Evolutionary conservation across 2,329 filamentous ascomycete species (phyloP), one percentile per base, ranked within the genome.

Genomic region (Beauveria caledonica): DNA sequence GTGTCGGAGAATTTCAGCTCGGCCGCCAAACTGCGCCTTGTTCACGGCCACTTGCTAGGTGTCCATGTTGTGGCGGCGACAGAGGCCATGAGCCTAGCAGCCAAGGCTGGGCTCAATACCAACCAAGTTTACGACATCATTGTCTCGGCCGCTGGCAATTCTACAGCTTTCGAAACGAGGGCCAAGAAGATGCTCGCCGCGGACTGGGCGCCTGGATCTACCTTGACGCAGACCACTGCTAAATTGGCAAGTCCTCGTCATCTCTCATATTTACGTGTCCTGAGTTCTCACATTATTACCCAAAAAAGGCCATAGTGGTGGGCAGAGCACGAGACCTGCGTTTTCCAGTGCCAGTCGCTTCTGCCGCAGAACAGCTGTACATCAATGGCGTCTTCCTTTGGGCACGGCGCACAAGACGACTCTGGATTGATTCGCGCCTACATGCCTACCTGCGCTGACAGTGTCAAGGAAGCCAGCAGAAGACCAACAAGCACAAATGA

Each of bases 161-260:
- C 77, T 64, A 83, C 79, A 75, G 82, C 84, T 73, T 84, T 83
- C 71, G 78, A 80, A 65, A 80, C 83, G 65, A 72, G 81, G n/a
- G 78, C 76, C 15, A 77, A 78, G 45, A 78, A 79, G 65, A 79
- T 82, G 72, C 68, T 85, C 44, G 73, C 74, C 21, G 76, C 79
- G 59, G 79, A 82, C 64, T 79, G 77, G 71, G 70, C 67, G 15
- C 65, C 73, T 17, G 66, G 69, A 36, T 72, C 70, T 8, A 70
- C 74, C 1, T 62, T 77, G 19, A 67, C 69, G 46, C 73, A 72
- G 15, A 72, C 74, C 23, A 65, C 72, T 2, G 70, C 73, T 51
- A 70, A 74, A 62, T 68, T 74, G 66, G 72, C 73, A 58, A 57
- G 69, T 60, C 36, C 7, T 25, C 11, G 5, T n/a, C 23, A n/a